A percentile compares a stretch with the other conserved stretches of the same genome.
Evolutionary conservation across 192 early-diverging fungal species (phyloP).

Genomic region (Neocallimastix lanati): DNA sequence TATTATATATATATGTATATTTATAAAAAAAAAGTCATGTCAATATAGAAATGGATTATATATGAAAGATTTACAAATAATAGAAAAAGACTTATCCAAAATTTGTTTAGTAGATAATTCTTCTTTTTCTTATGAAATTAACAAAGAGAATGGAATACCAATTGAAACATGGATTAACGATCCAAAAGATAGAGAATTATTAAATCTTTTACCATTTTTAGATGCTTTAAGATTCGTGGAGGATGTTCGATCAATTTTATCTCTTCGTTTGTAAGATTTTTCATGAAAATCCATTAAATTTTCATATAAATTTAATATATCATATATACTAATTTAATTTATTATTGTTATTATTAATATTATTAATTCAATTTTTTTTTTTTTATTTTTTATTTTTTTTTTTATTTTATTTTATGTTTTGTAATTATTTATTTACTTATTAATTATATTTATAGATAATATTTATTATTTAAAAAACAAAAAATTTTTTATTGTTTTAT

Average conservation of each 20-base stretch:
- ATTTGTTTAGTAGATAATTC: constrained; percentile 76
- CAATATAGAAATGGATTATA: constrained; percentile 45
- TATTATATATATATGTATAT: too few relatives aligned
- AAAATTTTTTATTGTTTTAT: too few relatives aligned
- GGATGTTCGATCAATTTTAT: constrained; percentile 63
- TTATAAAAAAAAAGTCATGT: constrained; percentile 58
- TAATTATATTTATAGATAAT: too few relatives aligned
- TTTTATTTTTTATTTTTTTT: too few relatives aligned
- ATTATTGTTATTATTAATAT: too few relatives aligned
- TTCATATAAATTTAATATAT: too few relatives aligned
- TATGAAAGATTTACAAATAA: constrained; percentile 52
- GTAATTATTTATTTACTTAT: too few relatives aligned
- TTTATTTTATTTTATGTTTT: too few relatives aligned
- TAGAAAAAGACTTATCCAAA: constrained; percentile 59
- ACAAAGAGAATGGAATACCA: constrained; percentile 75
- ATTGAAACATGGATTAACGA: constrained; percentile 72
- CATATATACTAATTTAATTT: too few relatives aligned
- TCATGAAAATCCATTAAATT: too few relatives aligned
- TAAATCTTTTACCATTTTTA: constrained; percentile 73
- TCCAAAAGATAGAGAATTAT: constrained; percentile 55
- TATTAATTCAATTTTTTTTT: too few relatives aligned
- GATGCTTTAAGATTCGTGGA: constrained; percentile 72
- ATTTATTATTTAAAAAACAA: too few relatives aligned
- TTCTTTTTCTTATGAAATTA: constrained; percentile 50
- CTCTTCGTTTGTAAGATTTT: constrained; percentile 23